These are phyloP conservation scores for Astrocystis sublimbata DNA, from an alignment of 495 filamentous ascomycete species.

Conservation along the genomic window DNA sequence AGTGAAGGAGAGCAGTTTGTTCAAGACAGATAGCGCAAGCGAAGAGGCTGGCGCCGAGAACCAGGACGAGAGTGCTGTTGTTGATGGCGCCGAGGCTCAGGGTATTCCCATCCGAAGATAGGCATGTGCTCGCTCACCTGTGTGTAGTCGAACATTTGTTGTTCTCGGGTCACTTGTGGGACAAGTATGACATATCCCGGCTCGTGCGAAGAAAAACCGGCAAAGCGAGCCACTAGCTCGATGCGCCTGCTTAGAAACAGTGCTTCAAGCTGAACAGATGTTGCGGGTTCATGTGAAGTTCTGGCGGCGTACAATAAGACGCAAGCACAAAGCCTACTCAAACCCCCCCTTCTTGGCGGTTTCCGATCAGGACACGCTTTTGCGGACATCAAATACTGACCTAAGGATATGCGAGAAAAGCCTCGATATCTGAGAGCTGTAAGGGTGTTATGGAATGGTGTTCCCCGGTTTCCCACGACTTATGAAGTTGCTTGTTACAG, in stretches of 20 bases:
- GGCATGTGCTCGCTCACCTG: background rate
- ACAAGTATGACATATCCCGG: background rate
- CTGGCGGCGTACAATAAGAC: constrained; percentile 11
- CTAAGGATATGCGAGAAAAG: background rate
- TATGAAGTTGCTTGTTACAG: too few relatives aligned
- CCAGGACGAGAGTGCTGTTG: constrained; percentile 23
- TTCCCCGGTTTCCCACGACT: constrained; percentile 11
- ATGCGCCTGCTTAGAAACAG: background rate
- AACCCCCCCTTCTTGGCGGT: background rate
- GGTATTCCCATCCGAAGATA: constrained; percentile 65
- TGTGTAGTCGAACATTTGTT: too few relatives aligned
- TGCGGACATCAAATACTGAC: background rate
- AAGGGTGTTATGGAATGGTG: constrained; percentile 1
- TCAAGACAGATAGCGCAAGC: constrained; percentile 75
- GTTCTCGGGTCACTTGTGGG: background rate
- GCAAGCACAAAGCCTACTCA: constrained; percentile 6
- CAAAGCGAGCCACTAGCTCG: background rate
- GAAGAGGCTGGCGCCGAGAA: constrained; percentile 54
- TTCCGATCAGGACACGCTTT: background rate
- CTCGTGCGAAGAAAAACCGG: background rate
- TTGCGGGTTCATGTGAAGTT: background rate
- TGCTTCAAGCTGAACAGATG: background rate
- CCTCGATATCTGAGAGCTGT: background rate
- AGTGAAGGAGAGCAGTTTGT: constrained; percentile 81
- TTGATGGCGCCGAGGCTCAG: constrained; percentile 35